Base-by-base conservation (phyloP, 768 basidiomycete genomes). In the Phylloporus sp. region DNA sequence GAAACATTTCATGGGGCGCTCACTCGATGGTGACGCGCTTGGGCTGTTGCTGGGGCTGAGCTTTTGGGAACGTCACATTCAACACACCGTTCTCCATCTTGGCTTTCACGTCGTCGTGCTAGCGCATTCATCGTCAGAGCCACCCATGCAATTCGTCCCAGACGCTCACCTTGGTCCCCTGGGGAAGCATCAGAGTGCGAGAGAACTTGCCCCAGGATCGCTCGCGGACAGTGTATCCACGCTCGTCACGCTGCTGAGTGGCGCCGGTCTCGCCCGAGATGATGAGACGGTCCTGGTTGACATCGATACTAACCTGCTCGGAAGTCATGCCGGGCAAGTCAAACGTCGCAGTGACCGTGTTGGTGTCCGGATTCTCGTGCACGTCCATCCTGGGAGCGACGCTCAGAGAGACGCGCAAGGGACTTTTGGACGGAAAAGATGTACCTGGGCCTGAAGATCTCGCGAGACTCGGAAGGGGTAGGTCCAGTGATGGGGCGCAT, bases 361-460 rank as follows among this genome's bases (percentile, higher is more conserved):
- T 80, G 22, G 63, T 66, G 20, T 76, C 71, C 1, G 58, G 41
- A 51, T 80, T 68, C 57, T 83, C 80, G 58, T 79, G 76, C 12
- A 82, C 65, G 55, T 82, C 79, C 75, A 83, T 77, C 56, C 81
- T 82, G 54, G n/a, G n/a, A n/a, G n/a, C n/a, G n/a, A n/a, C n/a
- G n/a, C n/a, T n/a, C n/a, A n/a, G n/a, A n/a, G n/a, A n/a, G n/a
- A n/a, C n/a, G n/a, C n/a, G n/a, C n/a, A 12, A 46, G 50, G 32
- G 42, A 47, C 6, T 40, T 20, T n/a, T 6, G 12, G 10, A 8
- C 9, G 12, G 10, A 8, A 15, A 20, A 2, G 5, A 23, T 57
- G 4, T 60, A 70, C 74, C 59, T 69, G 6, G 74, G 75, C 45
- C 63, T 70, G 45, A 59, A 62, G 32, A 47, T 10, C 1, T 67